Base-by-base conservation (phyloP, 768 basidiomycete species). In the Mycena galopus region DNA sequence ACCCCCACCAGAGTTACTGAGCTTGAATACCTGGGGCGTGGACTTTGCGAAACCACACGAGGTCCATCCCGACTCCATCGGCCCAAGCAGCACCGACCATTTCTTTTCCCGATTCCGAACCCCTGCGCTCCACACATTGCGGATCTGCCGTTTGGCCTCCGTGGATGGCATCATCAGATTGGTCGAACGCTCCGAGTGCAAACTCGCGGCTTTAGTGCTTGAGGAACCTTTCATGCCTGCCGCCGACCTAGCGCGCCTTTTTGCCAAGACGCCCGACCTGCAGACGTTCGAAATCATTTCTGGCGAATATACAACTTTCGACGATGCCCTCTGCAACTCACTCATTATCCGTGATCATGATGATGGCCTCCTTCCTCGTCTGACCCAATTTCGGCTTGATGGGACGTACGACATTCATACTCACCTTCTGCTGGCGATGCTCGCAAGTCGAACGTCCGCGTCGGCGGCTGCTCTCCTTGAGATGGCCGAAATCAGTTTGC, bases 81-180 rank as follows among this genome's bases (percentile, higher is more conserved):
- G 7, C 42, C 61, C 14, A 44, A 4, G 27, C 8, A 17, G 27
- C n/a, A 32, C 19, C 30, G 27, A 5, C 27, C 30, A 44, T 19
- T 62, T 62, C 61, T 62, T 47, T 37, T 4, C 27, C 5, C 39
- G 61, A 30, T 62, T 62, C 12, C 61, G 39, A 3, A 62, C 61
- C 10, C 61, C 61, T 7, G 61, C 61, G 39, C 44, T 62, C 8
- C 29, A 27, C 12, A 29, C 42, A 7, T 42, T 62, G 17, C 42
- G 47, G 14, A 44, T 62, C 30, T 11, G 17, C 2, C 23, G 42
- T 19, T 17, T 62, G 27, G 30, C 23, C 21, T 47, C 27, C 2
- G 42, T n/a, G 30, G 42, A 44, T 19, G 42, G 61, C 3, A 17
- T 62, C 16, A 29, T 47, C 42, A n/a, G 4, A 17, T 12, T 62